A percentile compares a stretch with the other conserved stretches of the same genome.
Evolutionary conservation across 345 rosid species (phyloP).

Genomic region (Nephelium lappaceum): DNA sequence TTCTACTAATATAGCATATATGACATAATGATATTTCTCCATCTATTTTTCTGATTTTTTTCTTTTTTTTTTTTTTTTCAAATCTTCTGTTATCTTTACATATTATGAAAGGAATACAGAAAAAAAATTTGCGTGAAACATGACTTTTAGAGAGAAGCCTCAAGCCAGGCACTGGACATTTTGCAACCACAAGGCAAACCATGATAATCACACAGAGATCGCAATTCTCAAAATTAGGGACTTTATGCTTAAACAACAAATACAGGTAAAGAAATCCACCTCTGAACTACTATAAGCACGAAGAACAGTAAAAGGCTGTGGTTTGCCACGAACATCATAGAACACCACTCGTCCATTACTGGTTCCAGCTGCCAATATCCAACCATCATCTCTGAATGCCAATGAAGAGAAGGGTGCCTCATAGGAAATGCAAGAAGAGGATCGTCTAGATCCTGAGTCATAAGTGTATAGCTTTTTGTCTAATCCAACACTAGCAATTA

Average conservation of each 20-base stretch:
- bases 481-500: slow-evolving; percentile 90
- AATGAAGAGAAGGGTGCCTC: slow-evolving; percentile 98
- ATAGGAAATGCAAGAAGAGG: slow-evolving; percentile 69
- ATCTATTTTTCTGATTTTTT: not conserved
- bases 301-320: slow-evolving; percentile 86
- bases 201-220: not conserved
- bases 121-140: too few relatives aligned
- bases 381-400: slow-evolving; percentile 93
- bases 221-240: not conserved
- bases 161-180: not conserved
- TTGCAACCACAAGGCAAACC: slow-evolving; percentile 9
- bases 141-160: not conserved
- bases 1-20: not conserved
- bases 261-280: slow-evolving; percentile 46
- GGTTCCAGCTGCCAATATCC: slow-evolving; percentile 92
- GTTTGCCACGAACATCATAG: slow-evolving; percentile 91
- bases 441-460: slow-evolving; percentile 83
- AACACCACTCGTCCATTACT: slow-evolving; percentile 89
- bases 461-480: slow-evolving; percentile 93
- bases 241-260: not conserved
- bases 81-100: not conserved
- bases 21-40: not conserved
- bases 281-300: slow-evolving; percentile 89
- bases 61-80: too few relatives aligned
- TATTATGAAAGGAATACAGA: too few relatives aligned